A percentile compares a stretch with the other conserved stretches of the same genome.
Evolutionary conservation across 106 monocot species (phyloP).

Genomic region (Dioscorea alata): DNA sequence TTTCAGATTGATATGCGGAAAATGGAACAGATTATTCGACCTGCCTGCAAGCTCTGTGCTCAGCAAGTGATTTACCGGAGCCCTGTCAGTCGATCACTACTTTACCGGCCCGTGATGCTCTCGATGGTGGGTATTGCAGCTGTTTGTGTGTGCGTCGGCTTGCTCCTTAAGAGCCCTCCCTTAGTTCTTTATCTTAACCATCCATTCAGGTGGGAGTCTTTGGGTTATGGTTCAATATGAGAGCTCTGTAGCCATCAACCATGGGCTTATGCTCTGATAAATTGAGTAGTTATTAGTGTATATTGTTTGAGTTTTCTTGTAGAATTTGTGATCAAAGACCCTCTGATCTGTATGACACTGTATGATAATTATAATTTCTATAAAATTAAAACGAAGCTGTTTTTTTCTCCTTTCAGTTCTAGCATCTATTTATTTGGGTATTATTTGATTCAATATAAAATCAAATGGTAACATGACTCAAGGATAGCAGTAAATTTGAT

Average conservation of each 20-base stretch:
- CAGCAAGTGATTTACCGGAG: slow-evolving; percentile 23
- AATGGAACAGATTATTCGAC: not conserved
- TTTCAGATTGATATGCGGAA: slow-evolving; percentile 27
- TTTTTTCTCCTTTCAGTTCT: too few relatives aligned
- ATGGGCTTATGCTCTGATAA: too few relatives aligned
- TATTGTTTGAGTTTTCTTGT: too few relatives aligned
- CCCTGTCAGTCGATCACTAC: slow-evolving; percentile 16
- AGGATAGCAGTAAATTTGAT: too few relatives aligned
- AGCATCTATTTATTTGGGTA: too few relatives aligned
- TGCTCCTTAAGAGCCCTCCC: slow-evolving; percentile 58
- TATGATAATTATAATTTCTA: too few relatives aligned
- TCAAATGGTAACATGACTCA: too few relatives aligned
- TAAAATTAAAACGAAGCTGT: too few relatives aligned
- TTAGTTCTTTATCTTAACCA: slow-evolving; percentile 37
- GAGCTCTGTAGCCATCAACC: not conserved
- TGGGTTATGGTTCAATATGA: slow-evolving; percentile 54
- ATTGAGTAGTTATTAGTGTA: too few relatives aligned
- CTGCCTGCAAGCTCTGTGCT: slow-evolving; percentile 44
- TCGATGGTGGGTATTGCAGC: slow-evolving; percentile 66
- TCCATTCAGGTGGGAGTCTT: slow-evolving; percentile 75
- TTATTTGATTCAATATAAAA: too few relatives aligned
- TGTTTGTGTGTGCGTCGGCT: slow-evolving; percentile 77
- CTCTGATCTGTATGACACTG: too few relatives aligned
- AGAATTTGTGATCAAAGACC: too few relatives aligned
- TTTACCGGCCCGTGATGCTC: slow-evolving; percentile 68